A percentile compares a stretch with the other conserved stretches of the same genome.
phyloP scores from a whole-genome alignment of 371 early-diverging fungal genomes.

The Mucor indicus region DNA sequence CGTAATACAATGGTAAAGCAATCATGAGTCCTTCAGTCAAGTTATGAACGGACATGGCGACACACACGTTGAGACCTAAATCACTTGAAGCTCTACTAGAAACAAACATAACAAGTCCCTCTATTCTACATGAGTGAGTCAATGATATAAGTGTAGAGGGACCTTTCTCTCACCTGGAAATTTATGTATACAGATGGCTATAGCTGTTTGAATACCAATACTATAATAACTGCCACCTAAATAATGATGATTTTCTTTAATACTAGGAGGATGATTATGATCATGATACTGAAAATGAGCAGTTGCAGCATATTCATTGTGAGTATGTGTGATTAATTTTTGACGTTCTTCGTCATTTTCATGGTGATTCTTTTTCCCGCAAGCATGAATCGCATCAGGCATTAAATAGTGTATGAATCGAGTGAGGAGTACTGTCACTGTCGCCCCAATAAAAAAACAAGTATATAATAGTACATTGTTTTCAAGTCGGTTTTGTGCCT shows the following conservation, averaged over 20 bases:
- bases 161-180: slow-evolving; percentile 69
- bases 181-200: slow-evolving; percentile 79
- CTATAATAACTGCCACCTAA: slow-evolving; percentile 15
- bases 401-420: slow-evolving; percentile 29
- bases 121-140: slow-evolving; percentile 30
- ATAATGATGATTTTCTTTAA: neutral
- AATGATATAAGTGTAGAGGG: neutral
- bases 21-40: slow-evolving; percentile 79
- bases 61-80: slow-evolving; percentile 71
- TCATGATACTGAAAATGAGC: slow-evolving; percentile 1
- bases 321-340: too few relatives aligned
- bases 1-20: slow-evolving; percentile 68
- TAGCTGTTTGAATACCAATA: slow-evolving; percentile 73
- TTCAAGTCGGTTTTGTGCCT: slow-evolving; percentile 20
- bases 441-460: slow-evolving; percentile 32
- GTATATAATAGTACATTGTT: slow-evolving; percentile 21
- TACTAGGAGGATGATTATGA: neutral
- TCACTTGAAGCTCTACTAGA: slow-evolving; percentile 58
- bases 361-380: slow-evolving; percentile 22
- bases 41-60: slow-evolving; percentile 78
- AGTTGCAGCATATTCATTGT: slow-evolving; percentile 26
- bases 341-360: slow-evolving; percentile 1
- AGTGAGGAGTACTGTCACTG: slow-evolving; percentile 27
- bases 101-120: slow-evolving; percentile 76
- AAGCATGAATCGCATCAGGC: slow-evolving; percentile 42